phyloP scores from a whole-genome alignment of 768 basidiomycete species.

The Lentinula lateritia region DNA sequence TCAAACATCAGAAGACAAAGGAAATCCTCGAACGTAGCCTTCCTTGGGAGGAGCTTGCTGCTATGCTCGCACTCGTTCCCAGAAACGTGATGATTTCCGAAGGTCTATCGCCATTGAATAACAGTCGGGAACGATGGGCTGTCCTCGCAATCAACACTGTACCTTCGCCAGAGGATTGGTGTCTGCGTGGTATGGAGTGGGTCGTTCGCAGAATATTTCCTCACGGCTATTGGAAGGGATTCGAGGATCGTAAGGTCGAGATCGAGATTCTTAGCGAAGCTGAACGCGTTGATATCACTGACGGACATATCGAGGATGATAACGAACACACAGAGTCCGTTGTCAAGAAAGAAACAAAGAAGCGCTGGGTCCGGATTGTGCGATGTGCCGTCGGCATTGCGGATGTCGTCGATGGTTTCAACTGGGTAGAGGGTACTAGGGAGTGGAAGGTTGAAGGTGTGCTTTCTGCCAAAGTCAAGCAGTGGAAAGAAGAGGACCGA shows the following conservation, averaged over 20 bases:
- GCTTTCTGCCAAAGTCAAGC: constrained; percentile 61
- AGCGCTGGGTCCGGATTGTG: constrained; percentile 70
- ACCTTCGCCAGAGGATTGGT: constrained; percentile 91
- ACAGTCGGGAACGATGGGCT: constrained; percentile 46
- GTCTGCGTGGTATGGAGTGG: constrained; percentile 95
- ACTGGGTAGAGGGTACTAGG: constrained; percentile 52
- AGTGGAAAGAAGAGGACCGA: constrained; percentile 68
- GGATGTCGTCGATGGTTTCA: constrained; percentile 70
- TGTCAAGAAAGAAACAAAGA: constrained; percentile 19
- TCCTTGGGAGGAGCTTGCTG: constrained; percentile 77
- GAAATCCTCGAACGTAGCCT: constrained; percentile 67
- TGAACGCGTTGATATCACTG: constrained; percentile 52
- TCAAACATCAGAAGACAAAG: constrained; percentile 58
- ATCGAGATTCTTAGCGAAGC: constrained; percentile 70
- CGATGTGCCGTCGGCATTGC: constrained; percentile 67
- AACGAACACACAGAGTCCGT: constrained; percentile 31
- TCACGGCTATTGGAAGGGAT: constrained; percentile 88
- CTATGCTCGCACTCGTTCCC: constrained; percentile 52
- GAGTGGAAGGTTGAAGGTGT: constrained; percentile 61
- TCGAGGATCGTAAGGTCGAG: constrained; percentile 62
- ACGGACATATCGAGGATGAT: constrained; percentile 80
- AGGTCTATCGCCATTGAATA: constrained; percentile 24
- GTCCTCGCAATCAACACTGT: constrained; percentile 67
- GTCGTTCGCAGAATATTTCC: constrained; percentile 86
- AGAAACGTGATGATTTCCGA: constrained; percentile 44